phyloP scores from a whole-genome alignment of 768 basidiomycete species.

The Bullera alba region DNA sequence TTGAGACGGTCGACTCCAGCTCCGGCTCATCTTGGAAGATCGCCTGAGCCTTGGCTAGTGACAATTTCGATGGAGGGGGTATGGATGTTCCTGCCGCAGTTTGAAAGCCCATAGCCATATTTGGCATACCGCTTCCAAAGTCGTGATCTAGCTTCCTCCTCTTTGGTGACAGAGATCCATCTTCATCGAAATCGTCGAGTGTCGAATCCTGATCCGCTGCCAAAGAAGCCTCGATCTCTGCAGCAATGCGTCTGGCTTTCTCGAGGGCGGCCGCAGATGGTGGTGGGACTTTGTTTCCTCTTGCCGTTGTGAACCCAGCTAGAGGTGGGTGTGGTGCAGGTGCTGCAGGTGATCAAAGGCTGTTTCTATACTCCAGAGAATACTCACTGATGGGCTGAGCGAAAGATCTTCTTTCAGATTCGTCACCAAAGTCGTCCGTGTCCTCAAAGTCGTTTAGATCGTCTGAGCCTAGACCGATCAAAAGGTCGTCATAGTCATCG shows the following conservation, averaged over 20 bases:
- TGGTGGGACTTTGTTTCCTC: conserved; percentile 5
- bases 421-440: conserved; percentile 7
- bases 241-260: neutral
- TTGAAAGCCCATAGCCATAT: neutral
- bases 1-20: too few species aligned
- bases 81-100: conserved; percentile 2
- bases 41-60: conserved; percentile 5
- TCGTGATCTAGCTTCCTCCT: too few species aligned
- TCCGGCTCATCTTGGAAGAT: conserved; percentile 9
- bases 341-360: neutral
- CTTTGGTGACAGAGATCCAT: too few species aligned
- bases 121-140: too few species aligned
- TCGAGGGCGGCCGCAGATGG: conserved; percentile 8
- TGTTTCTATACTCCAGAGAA: neutral
- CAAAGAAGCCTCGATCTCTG: too few species aligned
- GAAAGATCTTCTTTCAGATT: neutral
- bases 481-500: conserved; percentile 15
- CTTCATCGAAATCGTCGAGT: too few species aligned
- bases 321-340: neutral
- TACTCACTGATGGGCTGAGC: neutral
- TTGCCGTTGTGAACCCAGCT: conserved; percentile 9
- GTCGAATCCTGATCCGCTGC: too few species aligned
- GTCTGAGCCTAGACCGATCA: conserved; percentile 22
- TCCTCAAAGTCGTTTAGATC: conserved; percentile 29
- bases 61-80: conserved; percentile 14